Base-by-base conservation (phyloP, 148 eudicot species). In the Rhododendron vialii region DNA sequence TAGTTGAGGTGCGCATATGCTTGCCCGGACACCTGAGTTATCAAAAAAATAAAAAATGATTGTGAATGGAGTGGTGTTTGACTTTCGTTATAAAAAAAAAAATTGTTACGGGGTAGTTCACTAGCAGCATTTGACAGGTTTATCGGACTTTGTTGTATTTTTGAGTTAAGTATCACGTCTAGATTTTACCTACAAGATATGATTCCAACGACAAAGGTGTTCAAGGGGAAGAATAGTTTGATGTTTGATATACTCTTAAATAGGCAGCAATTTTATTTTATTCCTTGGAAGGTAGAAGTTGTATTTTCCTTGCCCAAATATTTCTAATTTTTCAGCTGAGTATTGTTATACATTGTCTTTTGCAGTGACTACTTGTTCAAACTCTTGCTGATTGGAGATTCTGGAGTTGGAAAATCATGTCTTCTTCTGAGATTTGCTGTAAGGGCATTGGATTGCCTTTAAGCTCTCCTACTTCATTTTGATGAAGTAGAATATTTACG, bases 351-450 rank as follows among this genome's bases (percentile, higher is more conserved):
- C 24, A 43, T 83, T 69, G 78, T 84, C 12, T 76, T 51, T 81
- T 87, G 82, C 88, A 90, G 91, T 79, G 92, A 90, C 87, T 90
- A 90, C 79, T 90, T 90, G 91, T 90, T 90, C 90, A 90, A 90
- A 87, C 91, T 90, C 86, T 85, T 90, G 86, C 85, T 90, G 22
- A 90, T 90, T 82, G 92, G 92, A 86, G 92, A 90, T 80, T 90
- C 92, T 77, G 92, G 92, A 78, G 92, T 90, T 73, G 92, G 92
- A 30, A 90, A 90, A 84, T 90, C 91, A 67, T 90, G 91, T 84
- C 91, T 90, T 86, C 89, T 90, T 63, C 90, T 90, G 57, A 88
- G 91, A 90, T 90, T 90, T 88, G 87, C 91, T 81, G 91, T 90
- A 88, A 88, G 84, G 88, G 36, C 15, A 51, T 30, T 67, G 22